Conservation (phyloP, 306 rosid species). For the Glycine tomentella region DNA sequence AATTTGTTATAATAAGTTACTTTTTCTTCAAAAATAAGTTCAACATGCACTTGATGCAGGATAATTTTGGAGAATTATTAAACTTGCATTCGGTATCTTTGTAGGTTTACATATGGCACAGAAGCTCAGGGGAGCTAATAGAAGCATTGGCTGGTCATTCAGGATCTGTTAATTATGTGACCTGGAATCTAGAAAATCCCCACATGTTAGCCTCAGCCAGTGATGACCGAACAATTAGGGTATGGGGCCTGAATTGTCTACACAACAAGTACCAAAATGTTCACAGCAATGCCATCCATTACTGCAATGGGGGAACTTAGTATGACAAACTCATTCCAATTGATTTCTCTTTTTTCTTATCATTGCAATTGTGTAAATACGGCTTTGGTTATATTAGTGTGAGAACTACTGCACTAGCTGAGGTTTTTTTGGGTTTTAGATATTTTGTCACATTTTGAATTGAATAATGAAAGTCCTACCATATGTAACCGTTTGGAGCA, state of each 20-base stretch:
- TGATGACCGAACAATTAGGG: conserved; percentile 91
- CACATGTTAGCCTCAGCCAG: conserved; percentile 99
- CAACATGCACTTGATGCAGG: background rate
- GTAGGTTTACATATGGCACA: conserved; percentile 94
- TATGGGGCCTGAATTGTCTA: conserved; percentile 87
- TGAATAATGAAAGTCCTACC: no score
- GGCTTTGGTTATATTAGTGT: no score
- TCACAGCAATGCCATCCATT: conserved; percentile 77
- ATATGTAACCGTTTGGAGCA: no score
- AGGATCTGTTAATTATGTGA: conserved; percentile 93
- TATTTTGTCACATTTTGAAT: no score
- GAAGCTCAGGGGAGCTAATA: conserved; percentile 75
- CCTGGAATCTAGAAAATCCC: conserved; percentile 95
- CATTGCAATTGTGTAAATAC: conserved; percentile 85
- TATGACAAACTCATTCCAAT: conserved; percentile 49
- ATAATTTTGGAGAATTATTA: conserved; percentile 11
- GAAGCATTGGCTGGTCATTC: no score
- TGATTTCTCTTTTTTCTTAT: conserved; percentile 52
- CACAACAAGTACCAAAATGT: conserved; percentile 62
- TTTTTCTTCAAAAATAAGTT: conserved; percentile 3
- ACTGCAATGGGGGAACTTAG: conserved; percentile 88
- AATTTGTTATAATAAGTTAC: background rate
- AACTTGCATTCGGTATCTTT: conserved; percentile 18
- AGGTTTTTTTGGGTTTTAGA: no score
- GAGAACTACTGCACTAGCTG: no score